phyloP scores from a whole-genome alignment of 2,329 filamentous ascomycete species.

The Ophiostoma australiae region DNA sequence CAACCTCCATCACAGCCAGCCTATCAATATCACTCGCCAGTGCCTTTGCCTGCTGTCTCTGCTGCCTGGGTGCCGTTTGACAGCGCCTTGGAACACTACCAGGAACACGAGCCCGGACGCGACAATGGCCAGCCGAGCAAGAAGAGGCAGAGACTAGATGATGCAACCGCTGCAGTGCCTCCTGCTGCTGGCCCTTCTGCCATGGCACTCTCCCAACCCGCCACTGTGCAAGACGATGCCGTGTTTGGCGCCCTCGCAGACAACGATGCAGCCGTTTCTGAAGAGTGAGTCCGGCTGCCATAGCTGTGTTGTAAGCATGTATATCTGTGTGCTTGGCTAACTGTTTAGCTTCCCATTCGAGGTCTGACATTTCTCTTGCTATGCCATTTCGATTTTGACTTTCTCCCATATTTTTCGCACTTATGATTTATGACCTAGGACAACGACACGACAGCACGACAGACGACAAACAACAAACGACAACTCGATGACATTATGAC shows the following conservation, averaged over 20 bases:
- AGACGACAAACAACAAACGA: too few species aligned
- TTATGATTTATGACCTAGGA: slow-evolving; percentile 3
- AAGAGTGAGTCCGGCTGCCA: background rate
- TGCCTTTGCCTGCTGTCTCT: background rate
- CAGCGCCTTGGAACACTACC: background rate
- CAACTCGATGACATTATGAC: too few species aligned
- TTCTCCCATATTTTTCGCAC: background rate
- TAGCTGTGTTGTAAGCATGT: background rate
- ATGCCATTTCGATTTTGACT: background rate
- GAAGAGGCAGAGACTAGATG: background rate
- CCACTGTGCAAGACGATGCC: background rate
- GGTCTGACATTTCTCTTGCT: background rate
- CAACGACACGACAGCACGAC: background rate
- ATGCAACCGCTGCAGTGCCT: background rate
- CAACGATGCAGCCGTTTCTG: background rate
- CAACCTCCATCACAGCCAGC: background rate
- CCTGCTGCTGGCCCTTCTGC: background rate
- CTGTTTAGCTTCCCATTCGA: background rate
- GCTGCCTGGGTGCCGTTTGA: background rate
- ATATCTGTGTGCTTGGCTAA: background rate
- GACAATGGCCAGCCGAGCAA: background rate
- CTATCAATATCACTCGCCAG: background rate
- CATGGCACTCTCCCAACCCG: background rate
- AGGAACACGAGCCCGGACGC: background rate
- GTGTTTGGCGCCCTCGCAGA: background rate